Percentiles rank a stretch among this genome's conserved stretches.
phyloP scores from a whole-genome alignment of 257 asterid genomes.

The Craterostigma plantagineum region DNA sequence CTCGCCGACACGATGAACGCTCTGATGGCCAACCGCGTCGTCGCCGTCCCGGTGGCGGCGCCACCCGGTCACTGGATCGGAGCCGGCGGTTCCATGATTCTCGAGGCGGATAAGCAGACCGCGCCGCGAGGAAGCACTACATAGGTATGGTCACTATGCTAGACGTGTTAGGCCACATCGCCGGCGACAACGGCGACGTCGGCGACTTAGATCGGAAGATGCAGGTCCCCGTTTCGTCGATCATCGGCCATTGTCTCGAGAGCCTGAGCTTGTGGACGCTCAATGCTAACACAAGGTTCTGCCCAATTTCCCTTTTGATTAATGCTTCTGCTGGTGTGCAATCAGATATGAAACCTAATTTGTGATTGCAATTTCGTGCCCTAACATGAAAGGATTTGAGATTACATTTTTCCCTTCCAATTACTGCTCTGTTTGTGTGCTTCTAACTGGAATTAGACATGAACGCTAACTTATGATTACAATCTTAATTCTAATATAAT shows the following conservation, averaged over 20 bases:
- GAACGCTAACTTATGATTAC: no score
- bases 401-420: no score
- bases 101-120: slow-evolving; percentile 76
- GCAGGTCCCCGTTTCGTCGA: slow-evolving; percentile 65
- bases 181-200: slow-evolving; percentile 18
- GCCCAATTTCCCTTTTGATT: neutral
- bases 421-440: no score
- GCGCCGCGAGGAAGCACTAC: slow-evolving; percentile 77
- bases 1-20: slow-evolving; percentile 63
- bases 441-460: no score
- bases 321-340: no score
- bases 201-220: slow-evolving; percentile 31
- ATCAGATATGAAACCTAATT: no score
- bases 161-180: slow-evolving; percentile 65
- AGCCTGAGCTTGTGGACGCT: slow-evolving; percentile 92
- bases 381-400: no score
- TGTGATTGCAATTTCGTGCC: no score
- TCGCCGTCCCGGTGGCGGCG: slow-evolving; percentile 84
- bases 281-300: slow-evolving; percentile 42
- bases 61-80: slow-evolving; percentile 99
- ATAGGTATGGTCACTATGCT: slow-evolving; percentile 89
- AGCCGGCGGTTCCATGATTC: slow-evolving; percentile 92
- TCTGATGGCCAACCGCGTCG: slow-evolving; percentile 41
- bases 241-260: slow-evolving; percentile 78
- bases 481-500: no score